Conservation (phyloP, 805 yeast species). For the Cephaloascus albidus region DNA sequence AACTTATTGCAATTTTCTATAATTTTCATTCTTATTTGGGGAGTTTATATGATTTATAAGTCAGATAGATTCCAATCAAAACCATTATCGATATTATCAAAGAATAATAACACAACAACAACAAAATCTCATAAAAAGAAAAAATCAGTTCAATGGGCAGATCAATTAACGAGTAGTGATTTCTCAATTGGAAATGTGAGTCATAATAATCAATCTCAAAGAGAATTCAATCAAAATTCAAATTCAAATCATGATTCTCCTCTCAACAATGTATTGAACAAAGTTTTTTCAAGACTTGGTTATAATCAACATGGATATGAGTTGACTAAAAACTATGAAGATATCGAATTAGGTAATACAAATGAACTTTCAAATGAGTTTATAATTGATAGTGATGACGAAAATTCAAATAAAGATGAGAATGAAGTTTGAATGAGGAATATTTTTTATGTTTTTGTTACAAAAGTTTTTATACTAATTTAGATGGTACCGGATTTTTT, state of each 20-base stretch:
- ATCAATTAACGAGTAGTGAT: slow-evolving; percentile 22
- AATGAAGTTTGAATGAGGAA: too few relatives aligned
- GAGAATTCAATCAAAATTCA: slow-evolving; percentile 8
- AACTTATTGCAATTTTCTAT: slow-evolving; percentile 30
- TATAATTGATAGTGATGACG: slow-evolving; percentile 42
- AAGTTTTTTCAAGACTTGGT: slow-evolving; percentile 19
- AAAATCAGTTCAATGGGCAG: slow-evolving; percentile 40
- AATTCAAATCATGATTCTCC: slow-evolving; percentile 16
- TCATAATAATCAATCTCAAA: slow-evolving; percentile 11
- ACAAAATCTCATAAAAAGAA: slow-evolving; percentile 19
- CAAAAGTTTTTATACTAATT: too few relatives aligned
- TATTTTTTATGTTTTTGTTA: too few relatives aligned
- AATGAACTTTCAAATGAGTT: slow-evolving; percentile 24
- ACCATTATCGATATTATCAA: slow-evolving; percentile 32
- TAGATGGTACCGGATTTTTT: too few relatives aligned
- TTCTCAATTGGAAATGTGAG: neutral
- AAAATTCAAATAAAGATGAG: too few relatives aligned
- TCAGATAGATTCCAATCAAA: slow-evolving; percentile 18
- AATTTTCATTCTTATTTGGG: slow-evolving; percentile 28
- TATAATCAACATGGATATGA: slow-evolving; percentile 15
- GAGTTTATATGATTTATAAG: slow-evolving; percentile 25
- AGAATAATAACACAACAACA: slow-evolving; percentile 5
- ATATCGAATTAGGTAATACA: slow-evolving; percentile 34
- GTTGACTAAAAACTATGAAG: slow-evolving; percentile 13
- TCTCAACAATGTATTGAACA: slow-evolving; percentile 5